phyloP scores from a whole-genome alignment of 2,329 filamentous ascomycete species.

The Penicillium sp. region DNA sequence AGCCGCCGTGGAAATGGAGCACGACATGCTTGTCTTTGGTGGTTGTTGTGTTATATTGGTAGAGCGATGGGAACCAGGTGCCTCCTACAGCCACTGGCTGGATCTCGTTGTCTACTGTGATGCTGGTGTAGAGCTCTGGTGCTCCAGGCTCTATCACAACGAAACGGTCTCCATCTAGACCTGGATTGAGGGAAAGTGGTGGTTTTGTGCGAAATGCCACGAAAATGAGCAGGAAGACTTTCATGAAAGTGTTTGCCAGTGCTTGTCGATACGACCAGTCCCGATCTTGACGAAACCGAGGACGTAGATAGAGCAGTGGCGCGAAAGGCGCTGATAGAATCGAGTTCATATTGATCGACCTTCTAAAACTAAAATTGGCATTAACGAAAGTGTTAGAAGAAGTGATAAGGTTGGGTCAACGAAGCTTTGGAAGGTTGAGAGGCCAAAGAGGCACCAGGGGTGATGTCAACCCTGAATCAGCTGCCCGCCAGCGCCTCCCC shows the following conservation, averaged over 20 bases:
- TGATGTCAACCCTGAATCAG: slow-evolving; percentile 9
- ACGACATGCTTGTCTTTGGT: slow-evolving; percentile 11
- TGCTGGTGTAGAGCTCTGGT: slow-evolving; percentile 5
- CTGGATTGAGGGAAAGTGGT: slow-evolving; percentile 14
- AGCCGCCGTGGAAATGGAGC: slow-evolving; percentile 17
- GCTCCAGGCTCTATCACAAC: slow-evolving; percentile 10
- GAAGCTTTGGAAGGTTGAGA: background rate
- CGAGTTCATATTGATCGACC: background rate
- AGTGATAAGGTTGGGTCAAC: background rate
- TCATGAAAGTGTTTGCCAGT: slow-evolving; percentile 6
- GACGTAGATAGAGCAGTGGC: slow-evolving; percentile 5
- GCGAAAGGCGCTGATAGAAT: slow-evolving; percentile 1
- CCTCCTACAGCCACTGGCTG: slow-evolving; percentile 13
- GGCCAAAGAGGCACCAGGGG: background rate
- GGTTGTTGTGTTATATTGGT: slow-evolving; percentile 6
- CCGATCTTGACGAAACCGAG: slow-evolving; percentile 9
- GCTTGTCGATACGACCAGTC: slow-evolving; percentile 19
- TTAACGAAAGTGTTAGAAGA: background rate
- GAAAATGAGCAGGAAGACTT: slow-evolving; percentile 8
- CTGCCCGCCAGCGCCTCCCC: background rate
- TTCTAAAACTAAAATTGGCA: background rate
- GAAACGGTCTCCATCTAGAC: slow-evolving; percentile 12
- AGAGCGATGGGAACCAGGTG: slow-evolving; percentile 16
- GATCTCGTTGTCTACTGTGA: slow-evolving; percentile 7
- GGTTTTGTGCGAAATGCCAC: slow-evolving; percentile 11